Evolutionary conservation across 495 filamentous ascomycete species (phyloP), one percentile per base, ranked within the genome.

Genomic region (Neurospora hispaniola): DNA sequence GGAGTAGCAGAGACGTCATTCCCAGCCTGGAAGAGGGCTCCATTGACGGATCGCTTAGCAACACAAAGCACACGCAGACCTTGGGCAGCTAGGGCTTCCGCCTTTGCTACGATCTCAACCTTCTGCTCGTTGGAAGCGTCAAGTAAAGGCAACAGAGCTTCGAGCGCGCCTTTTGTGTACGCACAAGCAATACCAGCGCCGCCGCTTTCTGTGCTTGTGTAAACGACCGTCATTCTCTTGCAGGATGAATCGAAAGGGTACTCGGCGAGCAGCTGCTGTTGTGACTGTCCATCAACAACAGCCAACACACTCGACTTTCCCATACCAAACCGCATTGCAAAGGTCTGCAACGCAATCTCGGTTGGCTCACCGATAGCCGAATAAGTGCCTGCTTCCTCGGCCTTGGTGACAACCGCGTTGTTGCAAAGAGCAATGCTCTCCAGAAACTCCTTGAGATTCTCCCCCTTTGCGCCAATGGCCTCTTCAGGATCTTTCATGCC

Each of bases 141-240:
- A 71, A 87, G 82, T 48, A 92, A 81, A 68, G 92, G 90, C 41
- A 95, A 80, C 6, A 95, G 85, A 16, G 91, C 88, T 77, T 95
- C 92, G 66, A 93, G 90, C 4, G 92, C 92, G 5, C 92, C 92
- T 78, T 95, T 95, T 71, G 88, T 89, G 77, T 93, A 93, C 5
- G 92, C 85, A 39, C 87, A 79, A 23, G 84, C 75, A 1, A 75
- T 77, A 16, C 76, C 73, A 3, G 43, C 44, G 35, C 75, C 70
- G 68, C 54, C 70, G 68, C 23, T 62, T 23, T 62, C 54, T 12
- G 23, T 62, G 23, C 14, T 62, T 9, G 84, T 77, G 79, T 91
- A 95, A 43, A 93, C 84, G 71, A 93, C 91, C 35, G 92, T 90
- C 93, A 96, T 96, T 42, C 89, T 85, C 82, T 95, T 96, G 82